A percentile compares a stretch with the other conserved stretches of the same genome.
Conservation (phyloP, 2,329 filamentous ascomycete species). For the Scytalidium sp. region DNA sequence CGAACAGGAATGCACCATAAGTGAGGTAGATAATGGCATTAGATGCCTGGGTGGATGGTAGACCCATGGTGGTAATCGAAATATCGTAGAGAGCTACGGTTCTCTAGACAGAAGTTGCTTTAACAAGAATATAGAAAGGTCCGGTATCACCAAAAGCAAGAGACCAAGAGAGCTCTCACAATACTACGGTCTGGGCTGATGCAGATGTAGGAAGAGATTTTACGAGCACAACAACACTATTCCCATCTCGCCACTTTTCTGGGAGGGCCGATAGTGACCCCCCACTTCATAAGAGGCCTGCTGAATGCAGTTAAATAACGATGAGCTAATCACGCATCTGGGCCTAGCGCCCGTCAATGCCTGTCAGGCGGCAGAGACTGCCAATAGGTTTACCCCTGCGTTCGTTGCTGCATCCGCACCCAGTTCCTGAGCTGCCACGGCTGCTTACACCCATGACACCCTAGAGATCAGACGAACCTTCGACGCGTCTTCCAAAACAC, state of each 20-base stretch:
- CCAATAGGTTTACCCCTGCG: no score
- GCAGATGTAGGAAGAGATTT: not conserved
- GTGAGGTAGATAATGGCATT: constrained; percentile 82
- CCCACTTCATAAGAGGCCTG: not conserved
- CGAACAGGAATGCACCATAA: constrained; percentile 74
- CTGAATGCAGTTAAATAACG: not conserved
- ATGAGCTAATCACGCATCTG: not conserved
- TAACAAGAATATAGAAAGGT: not conserved
- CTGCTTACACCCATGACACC: no score
- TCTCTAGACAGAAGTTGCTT: not conserved
- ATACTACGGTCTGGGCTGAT: not conserved
- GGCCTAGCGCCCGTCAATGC: no score
- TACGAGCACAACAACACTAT: not conserved
- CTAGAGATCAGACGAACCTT: no score
- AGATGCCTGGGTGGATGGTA: constrained; percentile 69
- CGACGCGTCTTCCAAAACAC: no score
- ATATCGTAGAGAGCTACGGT: not conserved
- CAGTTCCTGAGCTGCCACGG: no score
- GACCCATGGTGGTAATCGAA: constrained; percentile 56
- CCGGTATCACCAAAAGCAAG: not conserved
- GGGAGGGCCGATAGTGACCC: not conserved
- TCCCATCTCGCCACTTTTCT: not conserved
- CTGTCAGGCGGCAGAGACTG: no score
- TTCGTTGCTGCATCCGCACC: no score
- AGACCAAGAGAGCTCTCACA: not conserved